Evolutionary conservation across 2,329 filamentous ascomycete genomes (phyloP), one percentile per base, ranked within the genome.

Genomic region (Pseudopithomyces chartarum): DNA sequence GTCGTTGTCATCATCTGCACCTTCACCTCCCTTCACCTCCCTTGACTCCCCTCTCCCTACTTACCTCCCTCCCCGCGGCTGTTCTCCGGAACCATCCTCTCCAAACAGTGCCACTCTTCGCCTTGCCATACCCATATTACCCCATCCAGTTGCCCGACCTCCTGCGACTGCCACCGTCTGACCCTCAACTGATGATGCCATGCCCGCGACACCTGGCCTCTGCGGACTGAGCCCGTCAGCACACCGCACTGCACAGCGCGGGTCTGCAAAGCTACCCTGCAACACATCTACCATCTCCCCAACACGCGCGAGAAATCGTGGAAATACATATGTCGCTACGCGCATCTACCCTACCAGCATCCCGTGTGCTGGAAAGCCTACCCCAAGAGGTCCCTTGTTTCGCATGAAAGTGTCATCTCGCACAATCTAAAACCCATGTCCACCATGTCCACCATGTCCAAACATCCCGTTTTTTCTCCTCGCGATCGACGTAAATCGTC

Each of bases 111-210:
- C 47, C 39, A 42, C 36, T 50, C 15, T 34, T 42, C 47, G 47
- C 47, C 19, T 36, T 40, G 47, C 36, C 48, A 33, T 43, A 36
- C 15, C 15, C 33, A 23, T 51, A 34, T 51, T 51, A 51, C 48
- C 48, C 48, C 34, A 43, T 51, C 11, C 20, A 42, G 48, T 43
- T 51, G 48, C 38, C 48, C 47, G 47, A 50, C 19, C 47, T 50
- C 34, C 47, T 50, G 34, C 47, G 34, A 50, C 34, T 20, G 46
- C 33, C 33, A 17, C 33, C 47, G 47, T 50, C 36, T 50, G 6
- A 50, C 47, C 36, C 15, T 32, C n/a, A 23, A 42, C 11, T 50
- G 39, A 34, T 17, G 13, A 3, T 42, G 11, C 34, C 36, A 32
- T 50, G 47, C 47, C 47, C 36, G 36, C 22, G 23, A 19, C 22